Evolutionary conservation across 805 yeast genomes (phyloP).

Genomic region (Isabelozyma gotoi): DNA sequence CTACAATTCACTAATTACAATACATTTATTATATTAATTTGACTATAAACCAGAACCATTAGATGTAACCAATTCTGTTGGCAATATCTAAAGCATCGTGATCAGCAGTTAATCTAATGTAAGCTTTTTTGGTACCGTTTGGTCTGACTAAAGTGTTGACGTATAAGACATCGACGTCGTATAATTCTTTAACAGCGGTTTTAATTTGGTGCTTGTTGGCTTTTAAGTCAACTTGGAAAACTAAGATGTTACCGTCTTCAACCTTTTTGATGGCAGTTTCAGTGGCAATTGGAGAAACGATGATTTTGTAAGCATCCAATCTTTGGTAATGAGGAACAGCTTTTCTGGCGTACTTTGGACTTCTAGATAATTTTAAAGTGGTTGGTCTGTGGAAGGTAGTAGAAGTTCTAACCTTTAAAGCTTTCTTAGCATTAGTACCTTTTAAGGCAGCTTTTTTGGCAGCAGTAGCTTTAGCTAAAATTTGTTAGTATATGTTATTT

Average conservation of each 20-base stretch:
- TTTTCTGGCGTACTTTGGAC: constrained; percentile 94
- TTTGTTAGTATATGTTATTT: constrained; percentile 34
- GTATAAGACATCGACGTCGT: constrained; percentile 90
- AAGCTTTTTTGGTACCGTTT: constrained; percentile 99
- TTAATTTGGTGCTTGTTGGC: constrained; percentile 99
- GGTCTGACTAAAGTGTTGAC: constrained; percentile 98
- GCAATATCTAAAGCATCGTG: constrained; percentile 99
- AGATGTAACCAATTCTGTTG: constrained; percentile 99
- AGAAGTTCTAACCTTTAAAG: constrained; percentile 89
- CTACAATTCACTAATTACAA: not conserved
- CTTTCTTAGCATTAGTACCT: constrained; percentile 92
- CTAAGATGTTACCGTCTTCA: constrained; percentile 98
- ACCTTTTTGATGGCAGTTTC: constrained; percentile 99
- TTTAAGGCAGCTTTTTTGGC: constrained; percentile 99
- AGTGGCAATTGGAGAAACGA: constrained; percentile 92
- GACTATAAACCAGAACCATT: constrained; percentile 26
- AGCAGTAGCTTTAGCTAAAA: constrained; percentile 68
- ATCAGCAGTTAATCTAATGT: constrained; percentile 98
- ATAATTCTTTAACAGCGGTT: constrained; percentile 96
- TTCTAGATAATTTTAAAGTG: constrained; percentile 90
- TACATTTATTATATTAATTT: not conserved
- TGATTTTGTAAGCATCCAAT: constrained; percentile 92
- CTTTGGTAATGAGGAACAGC: constrained; percentile 97
- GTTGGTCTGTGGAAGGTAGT: constrained; percentile 97
- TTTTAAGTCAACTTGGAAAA: constrained; percentile 95